Percentiles rank a stretch among this genome's conserved stretches.
Conservation (phyloP, 495 filamentous ascomycete species). For the Penicillium daleae region DNA sequence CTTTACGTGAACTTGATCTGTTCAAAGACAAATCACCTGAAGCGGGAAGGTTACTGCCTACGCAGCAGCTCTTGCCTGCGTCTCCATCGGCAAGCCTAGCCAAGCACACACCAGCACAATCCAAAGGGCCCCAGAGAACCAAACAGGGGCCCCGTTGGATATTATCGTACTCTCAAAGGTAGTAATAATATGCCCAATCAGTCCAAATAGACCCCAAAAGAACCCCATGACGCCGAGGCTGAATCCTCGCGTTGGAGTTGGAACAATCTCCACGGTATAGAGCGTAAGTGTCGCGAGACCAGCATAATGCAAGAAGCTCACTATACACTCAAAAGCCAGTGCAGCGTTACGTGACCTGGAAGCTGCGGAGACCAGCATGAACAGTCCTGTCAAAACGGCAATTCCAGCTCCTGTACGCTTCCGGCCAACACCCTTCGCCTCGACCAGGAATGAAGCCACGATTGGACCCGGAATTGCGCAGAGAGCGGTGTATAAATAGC, state of each 20-base stretch:
- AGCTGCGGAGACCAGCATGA: slow-evolving; percentile 7
- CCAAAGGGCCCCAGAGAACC: slow-evolving; percentile 31
- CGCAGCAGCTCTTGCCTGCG: slow-evolving; percentile 18
- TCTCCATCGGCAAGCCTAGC: slow-evolving; percentile 21
- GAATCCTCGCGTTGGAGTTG: slow-evolving; percentile 7
- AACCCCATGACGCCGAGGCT: slow-evolving; percentile 7
- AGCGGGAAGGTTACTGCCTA: slow-evolving; percentile 1
- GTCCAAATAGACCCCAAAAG: slow-evolving; percentile 25
- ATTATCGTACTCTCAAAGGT: slow-evolving; percentile 15
- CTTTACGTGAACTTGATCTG: no score
- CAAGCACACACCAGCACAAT: slow-evolving; percentile 18
- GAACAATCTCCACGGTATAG: slow-evolving; percentile 16
- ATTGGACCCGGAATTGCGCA: slow-evolving; percentile 19
- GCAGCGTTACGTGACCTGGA: neutral
- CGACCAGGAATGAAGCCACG: slow-evolving; percentile 11
- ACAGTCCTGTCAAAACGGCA: slow-evolving; percentile 6
- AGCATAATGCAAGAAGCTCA: slow-evolving; percentile 2
- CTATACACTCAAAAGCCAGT: slow-evolving; percentile 5
- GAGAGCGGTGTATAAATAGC: slow-evolving; percentile 12
- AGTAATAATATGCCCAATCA: slow-evolving; percentile 22
- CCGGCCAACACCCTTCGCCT: slow-evolving; percentile 18
- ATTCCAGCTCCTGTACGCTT: slow-evolving; percentile 21
- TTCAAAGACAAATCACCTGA: neutral
- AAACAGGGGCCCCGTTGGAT: slow-evolving; percentile 18
- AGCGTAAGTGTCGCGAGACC: slow-evolving; percentile 8